A percentile compares a stretch with the other conserved stretches of the same genome.
phyloP scores from a whole-genome alignment of 2,329 filamentous ascomycete genomes.

The Claviceps digitariae region DNA sequence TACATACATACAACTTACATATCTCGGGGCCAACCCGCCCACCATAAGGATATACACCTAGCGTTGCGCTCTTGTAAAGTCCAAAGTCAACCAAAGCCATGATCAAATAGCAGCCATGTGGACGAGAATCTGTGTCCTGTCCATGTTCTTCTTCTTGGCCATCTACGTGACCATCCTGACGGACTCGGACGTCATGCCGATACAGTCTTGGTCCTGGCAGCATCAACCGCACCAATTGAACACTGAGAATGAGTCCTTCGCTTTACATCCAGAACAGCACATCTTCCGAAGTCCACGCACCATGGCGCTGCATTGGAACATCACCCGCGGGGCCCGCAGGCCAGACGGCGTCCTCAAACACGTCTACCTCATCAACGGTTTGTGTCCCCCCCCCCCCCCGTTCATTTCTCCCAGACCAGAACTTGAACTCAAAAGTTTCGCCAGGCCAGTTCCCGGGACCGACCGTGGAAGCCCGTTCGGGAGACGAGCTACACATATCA shows the following conservation, averaged over 20 bases:
- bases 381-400: not conserved
- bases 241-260: slow-evolving; percentile 3
- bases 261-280: slow-evolving; percentile 29
- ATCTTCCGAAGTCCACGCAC: slow-evolving; percentile 19
- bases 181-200: not conserved
- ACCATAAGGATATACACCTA: no score
- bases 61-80: not conserved
- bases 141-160: slow-evolving; percentile 8
- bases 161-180: slow-evolving; percentile 5
- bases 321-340: slow-evolving; percentile 22
- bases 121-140: not conserved
- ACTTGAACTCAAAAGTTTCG: not conserved
- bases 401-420: not conserved
- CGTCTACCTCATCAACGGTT: slow-evolving; percentile 36
- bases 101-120: not conserved
- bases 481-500: slow-evolving; percentile 26
- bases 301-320: slow-evolving; percentile 23
- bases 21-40: no score
- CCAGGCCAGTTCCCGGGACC: slow-evolving; percentile 28
- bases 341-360: slow-evolving; percentile 36
- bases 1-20: no score
- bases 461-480: slow-evolving; percentile 28
- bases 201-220: not conserved
- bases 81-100: not conserved
- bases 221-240: no score